Percentiles rank a stretch among this genome's conserved stretches.
phyloP scores from a whole-genome alignment of 139 green algal species.

The Ostreobium quekettii region DNA sequence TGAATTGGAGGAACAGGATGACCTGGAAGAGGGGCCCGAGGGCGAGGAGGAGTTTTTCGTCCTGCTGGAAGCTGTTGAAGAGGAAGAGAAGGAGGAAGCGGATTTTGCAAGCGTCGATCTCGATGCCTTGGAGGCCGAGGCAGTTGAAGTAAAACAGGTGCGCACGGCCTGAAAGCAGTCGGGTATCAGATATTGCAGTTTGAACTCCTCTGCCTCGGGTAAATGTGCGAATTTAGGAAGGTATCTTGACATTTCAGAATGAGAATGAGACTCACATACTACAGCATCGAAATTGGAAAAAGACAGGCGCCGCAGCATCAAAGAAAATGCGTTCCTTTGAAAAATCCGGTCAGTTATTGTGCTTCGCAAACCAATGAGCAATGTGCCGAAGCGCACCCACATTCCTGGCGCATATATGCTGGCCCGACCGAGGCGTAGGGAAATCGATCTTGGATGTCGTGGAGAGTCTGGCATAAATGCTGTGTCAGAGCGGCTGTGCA shows the following conservation, averaged over 20 bases:
- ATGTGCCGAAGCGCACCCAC: no score
- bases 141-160: neutral
- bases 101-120: neutral
- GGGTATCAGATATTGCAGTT: neutral
- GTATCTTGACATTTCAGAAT: neutral
- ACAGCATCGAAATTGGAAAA: no score
- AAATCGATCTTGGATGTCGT: no score
- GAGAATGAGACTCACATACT: neutral
- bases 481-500: no score
- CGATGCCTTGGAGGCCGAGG: neutral
- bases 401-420: no score
- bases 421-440: no score
- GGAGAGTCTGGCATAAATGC: no score
- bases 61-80: neutral
- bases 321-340: no score
- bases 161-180: neutral
- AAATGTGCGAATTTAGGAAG: neutral
- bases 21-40: neutral
- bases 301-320: no score
- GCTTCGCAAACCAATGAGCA: no score
- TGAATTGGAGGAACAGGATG: neutral
- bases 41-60: neutral
- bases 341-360: no score
- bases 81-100: neutral
- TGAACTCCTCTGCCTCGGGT: neutral